Base-by-base conservation (phyloP, 2,329 filamentous ascomycete species). In the Fusarium chaquense region DNA sequence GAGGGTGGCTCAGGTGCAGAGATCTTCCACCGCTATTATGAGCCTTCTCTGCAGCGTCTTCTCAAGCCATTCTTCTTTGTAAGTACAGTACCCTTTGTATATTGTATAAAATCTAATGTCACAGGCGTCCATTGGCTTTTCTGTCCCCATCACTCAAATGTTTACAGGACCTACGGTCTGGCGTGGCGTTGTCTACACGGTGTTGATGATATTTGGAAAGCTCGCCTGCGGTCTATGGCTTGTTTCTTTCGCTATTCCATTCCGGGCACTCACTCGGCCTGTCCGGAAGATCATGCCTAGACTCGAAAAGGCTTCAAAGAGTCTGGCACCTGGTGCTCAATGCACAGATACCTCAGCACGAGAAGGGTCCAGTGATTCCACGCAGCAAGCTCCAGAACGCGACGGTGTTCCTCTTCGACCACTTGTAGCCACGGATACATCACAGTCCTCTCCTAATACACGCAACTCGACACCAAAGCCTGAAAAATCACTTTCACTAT, bases 31-130 rank as follows among this genome's bases (percentile, higher is more conserved):
- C 18, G 6, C 3, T 73, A 83, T 71, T 84, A 83, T 59, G 67
- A 68, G 3, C 71, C 78, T 3, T 73, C 77, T 0, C 76, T 84
- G 0, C 70, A 86, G 4, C 81, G 81, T 11, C 81, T 94, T 0
- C 76, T 94, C 0, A 88, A 88, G 51, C 91, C 92, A 0, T 85
- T 93, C 60, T 94, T 94, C 79, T 94, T 94, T 73, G 91, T 87
- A 74, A 78, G 85, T 12, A 3, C 11, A 11, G 1, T 10, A 3
- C 3, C 1, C 10, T 4, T 20, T 8, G 15, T 6, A 3, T 9
- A 7, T 1, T 12, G 3, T 13, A 35, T 1, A 2, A 2, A 1
- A 7, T 20, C 32, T 41, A 7, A 64, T 24, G 3, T 1, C 3
- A 1, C 20, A 84, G 83, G 83, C 86, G 1, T 88, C 86, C 0